These are phyloP conservation scores for Fusarium vanettenii DNA, from an alignment of 2,329 filamentous ascomycete species.

Conservation along the genomic window DNA sequence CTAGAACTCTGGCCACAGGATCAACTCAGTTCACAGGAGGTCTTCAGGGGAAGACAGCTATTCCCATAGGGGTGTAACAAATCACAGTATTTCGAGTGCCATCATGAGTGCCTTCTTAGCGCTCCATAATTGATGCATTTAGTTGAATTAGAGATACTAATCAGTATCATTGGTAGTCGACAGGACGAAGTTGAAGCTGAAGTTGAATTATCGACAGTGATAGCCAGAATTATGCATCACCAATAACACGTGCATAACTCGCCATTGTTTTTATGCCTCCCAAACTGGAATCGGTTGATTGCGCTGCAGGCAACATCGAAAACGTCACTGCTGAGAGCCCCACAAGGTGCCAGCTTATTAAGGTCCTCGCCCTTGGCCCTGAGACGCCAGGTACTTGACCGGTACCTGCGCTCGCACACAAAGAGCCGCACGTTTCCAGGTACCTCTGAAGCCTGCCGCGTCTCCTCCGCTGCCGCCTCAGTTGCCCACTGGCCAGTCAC, in stretches of 20 bases:
- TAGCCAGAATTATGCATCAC: background rate
- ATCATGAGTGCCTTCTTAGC: background rate
- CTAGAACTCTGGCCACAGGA: background rate
- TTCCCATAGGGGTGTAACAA: background rate
- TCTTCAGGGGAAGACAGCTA: background rate
- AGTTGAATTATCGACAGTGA: background rate
- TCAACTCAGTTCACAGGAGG: background rate
- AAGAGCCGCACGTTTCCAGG: constrained; percentile 7
- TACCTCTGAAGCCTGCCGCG: constrained; percentile 32
- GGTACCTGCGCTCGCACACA: constrained; percentile 38
- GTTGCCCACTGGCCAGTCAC: constrained; percentile 35
- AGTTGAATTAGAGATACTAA: background rate
- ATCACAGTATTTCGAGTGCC: background rate
- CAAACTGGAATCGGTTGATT: background rate
- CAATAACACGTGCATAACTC: constrained; percentile 19
- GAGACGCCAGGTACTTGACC: constrained; percentile 10
- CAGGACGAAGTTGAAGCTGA: background rate
- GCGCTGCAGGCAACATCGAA: constrained; percentile 49
- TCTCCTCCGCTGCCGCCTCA: constrained; percentile 23
- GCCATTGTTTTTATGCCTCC: constrained; percentile 14
- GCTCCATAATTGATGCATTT: background rate
- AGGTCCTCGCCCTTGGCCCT: constrained; percentile 12
- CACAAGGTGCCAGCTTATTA: constrained; percentile 35
- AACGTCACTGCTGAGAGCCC: constrained; percentile 47
- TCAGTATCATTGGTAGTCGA: background rate